These are phyloP conservation scores for Penicillium decumbens DNA, from an alignment of 2,329 filamentous ascomycete species.

Conservation along the genomic window DNA sequence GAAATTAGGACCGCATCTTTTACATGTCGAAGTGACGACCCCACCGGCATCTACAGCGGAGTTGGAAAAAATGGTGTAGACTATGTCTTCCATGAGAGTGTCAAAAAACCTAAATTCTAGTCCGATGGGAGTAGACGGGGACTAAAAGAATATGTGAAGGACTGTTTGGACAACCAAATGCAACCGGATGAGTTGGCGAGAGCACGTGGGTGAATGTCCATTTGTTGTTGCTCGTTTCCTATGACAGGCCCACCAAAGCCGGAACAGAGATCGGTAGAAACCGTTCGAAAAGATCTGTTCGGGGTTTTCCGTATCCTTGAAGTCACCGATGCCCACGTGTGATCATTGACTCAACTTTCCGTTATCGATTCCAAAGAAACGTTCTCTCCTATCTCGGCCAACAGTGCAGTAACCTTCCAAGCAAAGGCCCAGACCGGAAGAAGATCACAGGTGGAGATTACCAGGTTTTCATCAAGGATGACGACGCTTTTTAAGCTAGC, in stretches of 20 bases:
- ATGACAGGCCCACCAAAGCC: not conserved
- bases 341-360: not conserved
- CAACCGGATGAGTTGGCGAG: not conserved
- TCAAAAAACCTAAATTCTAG: not conserved
- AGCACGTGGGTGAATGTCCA: not conserved
- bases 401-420: not conserved
- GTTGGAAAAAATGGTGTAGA: too few relatives aligned
- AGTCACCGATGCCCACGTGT: not conserved
- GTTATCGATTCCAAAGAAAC: not conserved
- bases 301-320: not conserved
- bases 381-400: not conserved
- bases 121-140: not conserved
- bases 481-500: not conserved
- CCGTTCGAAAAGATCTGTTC: not conserved
- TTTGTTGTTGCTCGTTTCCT: not conserved
- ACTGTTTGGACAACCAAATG: not conserved
- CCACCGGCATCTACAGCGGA: not conserved
- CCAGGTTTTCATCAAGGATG: not conserved
- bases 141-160: not conserved
- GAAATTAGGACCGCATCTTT: not conserved
- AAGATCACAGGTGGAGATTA: slow-evolving; percentile 2
- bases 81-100: not conserved
- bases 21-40: not conserved
- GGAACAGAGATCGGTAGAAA: not conserved
- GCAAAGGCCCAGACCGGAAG: not conserved